Evolutionary conservation across 495 filamentous ascomycete species (phyloP), one percentile per base, ranked within the genome.

Genomic region (Aspergillus steynii): DNA sequence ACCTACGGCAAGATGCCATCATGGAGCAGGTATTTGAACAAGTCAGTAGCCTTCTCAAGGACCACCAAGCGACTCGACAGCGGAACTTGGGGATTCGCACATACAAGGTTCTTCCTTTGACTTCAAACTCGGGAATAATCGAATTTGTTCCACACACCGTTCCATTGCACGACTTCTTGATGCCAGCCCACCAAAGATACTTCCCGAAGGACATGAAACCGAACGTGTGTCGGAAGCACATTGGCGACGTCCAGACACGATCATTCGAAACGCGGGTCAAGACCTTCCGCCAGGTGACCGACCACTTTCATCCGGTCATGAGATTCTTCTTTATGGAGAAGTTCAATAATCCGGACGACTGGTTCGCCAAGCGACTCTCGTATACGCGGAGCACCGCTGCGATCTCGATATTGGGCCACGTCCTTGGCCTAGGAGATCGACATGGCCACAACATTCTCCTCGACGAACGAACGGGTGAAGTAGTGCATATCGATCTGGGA

Each of bases 11-110:
- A 77, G 95, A 99, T 68, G 92, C 95, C 20, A 99, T 99, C 77
- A 99, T 99, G 96, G 96, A 98, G 72, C 95, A 99, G 76, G 95
- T 99, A 32, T 99, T 98, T 75, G 91, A 91, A 53, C 91, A 96
- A 82, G 95, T 97, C 31, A 96, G 90, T 67, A 88, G 89, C 57
- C 86, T 98, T 5, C 81, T 99, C 28, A 89, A 90, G 74, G 88
- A 89, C 28, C 90, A 97, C 65, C 85, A 89, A 53, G 85, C 89
- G 10, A 97, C 96, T 6, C 87, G 90, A 9, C 93, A 96, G 66
- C 89, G 95, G 2, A 90, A 94, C 63, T 81, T 99, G 26, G 86
- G 86, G 3, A 92, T 99, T 67, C 79, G 95, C 32, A 97, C 95
- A 1, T 99, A 99, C 81, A 97, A 96, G 70, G 95, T 99, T 20